Percentiles rank a stretch among this genome's conserved stretches.
These are phyloP conservation scores for Nymphaea colorata DNA, from an alignment of 164 flowering plant species.

Conservation along the genomic window DNA sequence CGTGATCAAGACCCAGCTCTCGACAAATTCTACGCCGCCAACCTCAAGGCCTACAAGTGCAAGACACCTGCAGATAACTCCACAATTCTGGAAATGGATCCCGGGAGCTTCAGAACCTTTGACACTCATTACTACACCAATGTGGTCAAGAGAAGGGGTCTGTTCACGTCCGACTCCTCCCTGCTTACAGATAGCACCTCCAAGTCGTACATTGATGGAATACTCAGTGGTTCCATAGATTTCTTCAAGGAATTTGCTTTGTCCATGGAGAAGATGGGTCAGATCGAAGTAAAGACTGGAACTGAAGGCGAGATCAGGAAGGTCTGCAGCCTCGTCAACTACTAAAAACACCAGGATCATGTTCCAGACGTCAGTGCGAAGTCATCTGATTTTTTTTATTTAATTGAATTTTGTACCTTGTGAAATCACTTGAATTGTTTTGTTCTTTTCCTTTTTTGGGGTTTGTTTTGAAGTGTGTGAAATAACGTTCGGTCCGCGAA, in stretches of 20 bases:
- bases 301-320: slow-evolving; percentile 37
- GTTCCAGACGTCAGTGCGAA: background rate
- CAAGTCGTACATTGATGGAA: slow-evolving; percentile 19
- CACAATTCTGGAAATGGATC: slow-evolving; percentile 41
- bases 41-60: slow-evolving; percentile 26
- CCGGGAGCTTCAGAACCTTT: slow-evolving; percentile 41
- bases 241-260: slow-evolving; percentile 36
- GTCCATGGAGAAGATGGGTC: slow-evolving; percentile 52
- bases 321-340: slow-evolving; percentile 20
- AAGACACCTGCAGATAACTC: slow-evolving; percentile 8
- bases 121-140: slow-evolving; percentile 28
- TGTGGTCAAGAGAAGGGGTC: slow-evolving; percentile 33
- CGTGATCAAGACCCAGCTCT: slow-evolving; percentile 35
- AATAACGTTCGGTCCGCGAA: too few species aligned
- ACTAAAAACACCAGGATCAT: background rate
- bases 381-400: too few species aligned
- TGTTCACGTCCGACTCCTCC: slow-evolving; percentile 45
- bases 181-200: slow-evolving; percentile 29
- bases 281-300: slow-evolving; percentile 36
- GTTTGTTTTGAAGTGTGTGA: background rate
- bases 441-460: background rate
- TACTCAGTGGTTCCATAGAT: slow-evolving; percentile 7
- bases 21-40: slow-evolving; percentile 24
- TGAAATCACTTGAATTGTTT: background rate
- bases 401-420: too few species aligned